Evolutionary conservation across 345 rosid species (phyloP).

Genomic region (Nasturtium officinale): DNA sequence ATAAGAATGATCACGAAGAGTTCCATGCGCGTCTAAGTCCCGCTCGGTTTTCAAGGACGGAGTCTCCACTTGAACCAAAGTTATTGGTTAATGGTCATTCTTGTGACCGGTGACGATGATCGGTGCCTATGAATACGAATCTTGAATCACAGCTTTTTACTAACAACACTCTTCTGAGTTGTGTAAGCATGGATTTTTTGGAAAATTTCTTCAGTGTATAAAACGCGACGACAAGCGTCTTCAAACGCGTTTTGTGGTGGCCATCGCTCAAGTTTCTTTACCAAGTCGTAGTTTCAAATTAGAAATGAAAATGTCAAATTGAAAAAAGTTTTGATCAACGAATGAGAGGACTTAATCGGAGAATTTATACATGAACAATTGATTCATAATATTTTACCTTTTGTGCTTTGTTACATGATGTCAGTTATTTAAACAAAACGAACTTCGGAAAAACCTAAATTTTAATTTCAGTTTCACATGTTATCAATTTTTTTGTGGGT

Average conservation of each 20-base stretch:
- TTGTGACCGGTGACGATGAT: constrained; percentile 18
- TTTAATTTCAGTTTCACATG: too few species aligned
- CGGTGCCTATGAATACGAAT: constrained; percentile 15
- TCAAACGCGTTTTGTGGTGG: constrained; percentile 18
- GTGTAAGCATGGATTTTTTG: constrained; percentile 35
- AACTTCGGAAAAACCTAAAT: too few species aligned
- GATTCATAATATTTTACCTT: too few species aligned
- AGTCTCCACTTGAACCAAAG: constrained; percentile 29
- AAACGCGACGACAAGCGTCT: constrained; percentile 25
- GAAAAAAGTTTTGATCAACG: neutral
- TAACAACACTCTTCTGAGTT: constrained; percentile 22
- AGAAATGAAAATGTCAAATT: neutral
- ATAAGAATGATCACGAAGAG: constrained; percentile 37
- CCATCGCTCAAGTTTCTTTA: neutral
- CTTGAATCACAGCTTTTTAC: neutral
- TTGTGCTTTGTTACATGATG: too few species aligned
- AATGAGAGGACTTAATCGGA: too few species aligned
- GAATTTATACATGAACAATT: too few species aligned
- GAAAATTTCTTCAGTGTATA: constrained; percentile 12
- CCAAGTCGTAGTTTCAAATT: neutral
- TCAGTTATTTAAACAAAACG: too few species aligned
- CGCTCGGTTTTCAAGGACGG: neutral
- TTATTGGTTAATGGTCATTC: constrained; percentile 31
- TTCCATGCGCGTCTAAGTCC: constrained; percentile 36
- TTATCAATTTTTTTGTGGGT: too few species aligned